A percentile compares a stretch with the other conserved stretches of the same genome.
These are phyloP conservation scores for Malbranchea zuffiana DNA, from an alignment of 2,329 filamentous ascomycete genomes.

Conservation along the genomic window DNA sequence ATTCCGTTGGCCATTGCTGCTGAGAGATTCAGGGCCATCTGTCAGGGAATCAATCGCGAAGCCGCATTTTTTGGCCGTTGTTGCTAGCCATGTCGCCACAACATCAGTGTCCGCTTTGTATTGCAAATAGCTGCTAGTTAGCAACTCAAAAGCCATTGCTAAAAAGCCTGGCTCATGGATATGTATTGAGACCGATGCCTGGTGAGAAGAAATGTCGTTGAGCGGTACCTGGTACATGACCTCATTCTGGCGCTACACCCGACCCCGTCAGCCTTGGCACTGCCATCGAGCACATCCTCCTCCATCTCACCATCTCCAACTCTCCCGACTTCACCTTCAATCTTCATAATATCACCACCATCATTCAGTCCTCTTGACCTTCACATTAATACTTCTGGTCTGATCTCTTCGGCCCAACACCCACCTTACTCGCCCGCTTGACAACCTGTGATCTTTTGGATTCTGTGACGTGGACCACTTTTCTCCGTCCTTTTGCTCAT, in stretches of 20 bases:
- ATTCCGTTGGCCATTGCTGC: background rate
- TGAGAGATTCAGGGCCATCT: background rate
- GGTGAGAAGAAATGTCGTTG: too few relatives aligned
- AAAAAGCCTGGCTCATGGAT: too few relatives aligned
- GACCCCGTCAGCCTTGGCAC: background rate
- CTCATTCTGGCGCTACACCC: background rate
- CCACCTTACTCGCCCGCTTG: too few relatives aligned
- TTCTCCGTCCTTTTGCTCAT: conserved; percentile 10
- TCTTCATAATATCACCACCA: background rate
- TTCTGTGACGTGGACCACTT: conserved; percentile 9
- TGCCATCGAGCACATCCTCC: background rate
- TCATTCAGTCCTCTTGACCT: conserved; percentile 2
- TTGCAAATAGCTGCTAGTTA: conserved; percentile 18
- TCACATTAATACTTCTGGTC: too few relatives aligned
- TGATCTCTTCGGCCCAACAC: background rate
- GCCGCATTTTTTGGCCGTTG: conserved; percentile 19
- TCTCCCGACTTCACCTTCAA: background rate
- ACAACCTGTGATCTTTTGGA: background rate
- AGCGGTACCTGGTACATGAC: too few relatives aligned
- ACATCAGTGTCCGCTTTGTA: conserved; percentile 22
- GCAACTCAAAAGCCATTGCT: conserved; percentile 15
- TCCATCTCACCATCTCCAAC: conserved; percentile 2
- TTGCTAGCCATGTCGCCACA: conserved; percentile 22
- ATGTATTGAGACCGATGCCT: too few relatives aligned
- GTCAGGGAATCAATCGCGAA: conserved; percentile 11